Percentiles rank a stretch among this genome's conserved stretches.
These are phyloP conservation scores for Tetracladium maxilliforme DNA, from an alignment of 2,329 filamentous ascomycete species.

Conservation along the genomic window DNA sequence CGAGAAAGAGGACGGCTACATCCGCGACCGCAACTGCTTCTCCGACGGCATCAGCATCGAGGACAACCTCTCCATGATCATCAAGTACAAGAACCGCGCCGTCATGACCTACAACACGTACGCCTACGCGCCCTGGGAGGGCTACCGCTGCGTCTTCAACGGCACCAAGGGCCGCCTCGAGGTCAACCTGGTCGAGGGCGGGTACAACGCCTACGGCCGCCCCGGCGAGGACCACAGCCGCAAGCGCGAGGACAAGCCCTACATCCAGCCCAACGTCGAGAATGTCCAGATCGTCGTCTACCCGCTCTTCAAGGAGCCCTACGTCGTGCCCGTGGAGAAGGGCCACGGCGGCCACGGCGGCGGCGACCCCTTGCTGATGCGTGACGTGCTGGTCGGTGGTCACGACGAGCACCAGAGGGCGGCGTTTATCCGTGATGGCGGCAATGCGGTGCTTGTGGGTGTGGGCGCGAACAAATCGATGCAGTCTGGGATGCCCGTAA, in stretches of 20 bases:
- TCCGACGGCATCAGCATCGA: slow-evolving; percentile 49
- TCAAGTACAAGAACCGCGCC: slow-evolving; percentile 39
- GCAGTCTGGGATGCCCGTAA: too few relatives aligned
- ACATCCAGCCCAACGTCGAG: slow-evolving; percentile 34
- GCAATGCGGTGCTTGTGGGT: too few relatives aligned
- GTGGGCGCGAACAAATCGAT: too few relatives aligned
- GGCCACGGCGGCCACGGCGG: slow-evolving; percentile 43
- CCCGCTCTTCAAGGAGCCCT: slow-evolving; percentile 40
- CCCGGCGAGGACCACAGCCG: slow-evolving; percentile 39
- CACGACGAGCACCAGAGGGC: too few relatives aligned
- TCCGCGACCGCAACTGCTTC: slow-evolving; percentile 47
- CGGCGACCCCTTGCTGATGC: slow-evolving; percentile 39
- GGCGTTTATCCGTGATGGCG: too few relatives aligned
- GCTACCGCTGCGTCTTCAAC: slow-evolving; percentile 41
- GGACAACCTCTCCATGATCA: slow-evolving; percentile 46
- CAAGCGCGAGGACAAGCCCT: slow-evolving; percentile 29
- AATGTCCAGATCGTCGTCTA: too few relatives aligned
- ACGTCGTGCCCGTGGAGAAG: slow-evolving; percentile 34
- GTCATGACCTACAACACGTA: slow-evolving; percentile 43
- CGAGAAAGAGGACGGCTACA: slow-evolving; percentile 47
- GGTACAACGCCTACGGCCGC: slow-evolving; percentile 45
- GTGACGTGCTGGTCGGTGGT: slow-evolving; percentile 39
- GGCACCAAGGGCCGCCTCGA: slow-evolving; percentile 43
- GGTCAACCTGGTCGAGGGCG: slow-evolving; percentile 46
- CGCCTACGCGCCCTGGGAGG: slow-evolving; percentile 49